Percentiles rank a stretch among this genome's conserved stretches.
Evolutionary conservation across 768 basidiomycete genomes (phyloP).

Genomic region (Sarcodon aspratus): DNA sequence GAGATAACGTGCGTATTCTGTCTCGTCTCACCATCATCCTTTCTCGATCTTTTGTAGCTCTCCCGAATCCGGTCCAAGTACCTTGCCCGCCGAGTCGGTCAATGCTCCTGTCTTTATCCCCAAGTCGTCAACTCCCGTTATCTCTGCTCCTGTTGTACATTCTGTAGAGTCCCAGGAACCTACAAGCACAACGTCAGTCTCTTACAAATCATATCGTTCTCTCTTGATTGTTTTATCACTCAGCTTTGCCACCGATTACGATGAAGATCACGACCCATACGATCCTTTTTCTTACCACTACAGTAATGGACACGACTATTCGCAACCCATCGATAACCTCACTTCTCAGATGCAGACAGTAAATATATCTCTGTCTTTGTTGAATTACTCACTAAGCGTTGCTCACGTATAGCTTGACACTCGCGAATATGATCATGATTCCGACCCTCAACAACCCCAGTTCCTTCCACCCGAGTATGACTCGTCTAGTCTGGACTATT

Average conservation of each 20-base stretch:
- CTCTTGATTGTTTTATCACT: background rate
- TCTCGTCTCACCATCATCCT: background rate
- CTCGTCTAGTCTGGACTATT: slow-evolving; percentile 1
- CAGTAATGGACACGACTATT: slow-evolving; percentile 9
- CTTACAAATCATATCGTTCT: background rate
- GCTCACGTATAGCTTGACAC: slow-evolving; percentile 9
- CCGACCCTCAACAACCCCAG: slow-evolving; percentile 1
- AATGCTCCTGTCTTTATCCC: slow-evolving; percentile 84
- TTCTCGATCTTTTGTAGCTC: background rate
- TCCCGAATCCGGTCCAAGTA: background rate
- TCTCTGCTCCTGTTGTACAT: slow-evolving; percentile 7
- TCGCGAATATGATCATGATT: slow-evolving; percentile 6
- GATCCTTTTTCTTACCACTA: slow-evolving; percentile 15
- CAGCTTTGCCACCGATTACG: background rate
- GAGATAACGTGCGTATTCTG: background rate
- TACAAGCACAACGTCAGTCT: background rate
- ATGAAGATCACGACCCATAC: slow-evolving; percentile 18
- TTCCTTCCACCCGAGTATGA: background rate
- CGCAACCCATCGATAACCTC: slow-evolving; percentile 14
- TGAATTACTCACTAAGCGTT: slow-evolving; percentile 9
- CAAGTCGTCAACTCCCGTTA: slow-evolving; percentile 30
- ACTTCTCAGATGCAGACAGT: slow-evolving; percentile 23
- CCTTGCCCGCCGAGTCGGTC: slow-evolving; percentile 50
- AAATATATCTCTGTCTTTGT: slow-evolving; percentile 3
- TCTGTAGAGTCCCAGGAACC: background rate